phyloP scores from a whole-genome alignment of 768 basidiomycete species.

The Rhizopogon vinicolor region DNA sequence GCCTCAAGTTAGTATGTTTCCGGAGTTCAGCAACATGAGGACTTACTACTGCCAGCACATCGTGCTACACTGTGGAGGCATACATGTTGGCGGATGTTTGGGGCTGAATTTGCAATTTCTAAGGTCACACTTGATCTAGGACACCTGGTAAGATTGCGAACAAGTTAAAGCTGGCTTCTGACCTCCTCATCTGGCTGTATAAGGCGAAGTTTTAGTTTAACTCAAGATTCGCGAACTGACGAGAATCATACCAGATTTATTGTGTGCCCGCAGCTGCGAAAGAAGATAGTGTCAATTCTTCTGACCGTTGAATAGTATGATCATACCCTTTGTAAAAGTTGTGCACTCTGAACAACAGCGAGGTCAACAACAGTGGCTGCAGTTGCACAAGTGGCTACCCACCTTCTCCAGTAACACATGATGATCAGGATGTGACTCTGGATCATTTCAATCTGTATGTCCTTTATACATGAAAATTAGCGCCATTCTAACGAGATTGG shows the following conservation, averaged over 20 bases:
- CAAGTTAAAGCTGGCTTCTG: neutral
- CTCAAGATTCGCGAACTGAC: neutral
- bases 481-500: conserved; percentile 6
- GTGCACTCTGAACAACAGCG: conserved; percentile 38
- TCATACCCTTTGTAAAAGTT: conserved; percentile 51
- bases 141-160: neutral
- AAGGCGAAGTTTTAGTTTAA: neutral
- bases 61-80: conserved; percentile 45
- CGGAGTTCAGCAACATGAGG: neutral
- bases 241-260: conserved; percentile 37
- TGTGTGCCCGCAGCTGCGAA: conserved; percentile 49
- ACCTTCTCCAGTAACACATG: conserved; percentile 65
- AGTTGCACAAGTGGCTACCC: conserved; percentile 17
- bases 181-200: conserved; percentile 59
- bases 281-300: conserved; percentile 3
- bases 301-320: neutral
- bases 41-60: conserved; percentile 73
- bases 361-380: conserved; percentile 15
- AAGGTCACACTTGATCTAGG: conserved; percentile 59
- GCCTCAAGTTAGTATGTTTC: conserved; percentile 8
- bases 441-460: neutral
- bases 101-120: conserved; percentile 61
- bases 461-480: conserved; percentile 25
- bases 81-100: conserved; percentile 45
- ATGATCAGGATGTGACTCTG: conserved; percentile 4